phyloP scores from a whole-genome alignment of 2,329 filamentous ascomycete species.

The Colletotrichum navitas region DNA sequence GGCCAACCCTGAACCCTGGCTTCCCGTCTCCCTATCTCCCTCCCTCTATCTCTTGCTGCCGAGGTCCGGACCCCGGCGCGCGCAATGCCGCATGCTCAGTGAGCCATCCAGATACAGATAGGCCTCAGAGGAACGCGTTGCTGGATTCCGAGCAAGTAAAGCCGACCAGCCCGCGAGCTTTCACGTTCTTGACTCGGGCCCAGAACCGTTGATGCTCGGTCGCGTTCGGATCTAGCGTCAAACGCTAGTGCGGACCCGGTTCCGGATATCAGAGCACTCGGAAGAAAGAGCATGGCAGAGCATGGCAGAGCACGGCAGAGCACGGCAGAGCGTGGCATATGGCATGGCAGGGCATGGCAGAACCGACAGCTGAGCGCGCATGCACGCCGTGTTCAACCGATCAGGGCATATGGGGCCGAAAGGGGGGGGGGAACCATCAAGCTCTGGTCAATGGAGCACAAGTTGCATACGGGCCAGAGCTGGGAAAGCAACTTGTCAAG shows the following conservation, averaged over 20 bases:
- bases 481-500: not conserved
- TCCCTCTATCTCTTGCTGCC: not conserved
- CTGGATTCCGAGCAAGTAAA: not conserved
- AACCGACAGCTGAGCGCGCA: conserved; percentile 15
- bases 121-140: not conserved
- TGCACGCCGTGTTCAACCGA: conserved; percentile 34
- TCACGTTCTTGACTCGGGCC: conserved; percentile 19
- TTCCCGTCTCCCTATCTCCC: not conserved
- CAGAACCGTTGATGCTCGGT: conserved; percentile 31
- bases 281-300: not conserved
- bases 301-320: not conserved
- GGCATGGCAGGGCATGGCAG: not conserved
- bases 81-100: not conserved
- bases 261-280: conserved; percentile 37
- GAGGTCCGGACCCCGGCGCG: conserved; percentile 7
- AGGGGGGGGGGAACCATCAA: not conserved
- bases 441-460: conserved; percentile 27
- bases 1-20: conserved; percentile 34
- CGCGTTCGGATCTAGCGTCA: conserved; percentile 36
- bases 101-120: not conserved
- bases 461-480: conserved; percentile 22
- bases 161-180: conserved; percentile 17
- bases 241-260: conserved; percentile 39
- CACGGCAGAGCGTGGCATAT: not conserved
- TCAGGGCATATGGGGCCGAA: conserved; percentile 21